Conservation (phyloP, 2,329 filamentous ascomycete genomes). For the Fusarium camptoceras region DNA sequence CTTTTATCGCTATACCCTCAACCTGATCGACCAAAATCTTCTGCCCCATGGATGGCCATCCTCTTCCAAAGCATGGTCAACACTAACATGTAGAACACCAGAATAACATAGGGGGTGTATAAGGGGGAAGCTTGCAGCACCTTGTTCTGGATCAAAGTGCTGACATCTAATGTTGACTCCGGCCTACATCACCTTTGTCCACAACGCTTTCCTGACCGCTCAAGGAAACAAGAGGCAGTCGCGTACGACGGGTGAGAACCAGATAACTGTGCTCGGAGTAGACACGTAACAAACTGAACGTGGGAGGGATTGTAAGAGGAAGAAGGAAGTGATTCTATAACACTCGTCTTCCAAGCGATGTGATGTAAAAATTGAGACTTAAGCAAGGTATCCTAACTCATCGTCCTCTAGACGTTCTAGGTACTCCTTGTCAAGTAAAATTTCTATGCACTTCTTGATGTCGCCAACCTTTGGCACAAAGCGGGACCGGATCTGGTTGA, state of each 20-base stretch:
- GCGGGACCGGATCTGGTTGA: constrained; percentile 91
- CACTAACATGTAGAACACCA: constrained; percentile 12
- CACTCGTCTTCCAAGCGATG: not conserved
- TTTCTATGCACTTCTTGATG: constrained; percentile 99
- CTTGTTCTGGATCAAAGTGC: constrained; percentile 12
- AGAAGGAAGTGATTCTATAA: not conserved
- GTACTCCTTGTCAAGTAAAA: constrained; percentile 98
- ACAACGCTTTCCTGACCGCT: constrained; percentile 15
- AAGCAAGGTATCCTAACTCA: constrained; percentile 94
- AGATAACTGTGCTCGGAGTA: not conserved
- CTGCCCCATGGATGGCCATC: not conserved
- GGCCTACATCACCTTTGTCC: constrained; percentile 21
- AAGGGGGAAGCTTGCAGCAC: constrained; percentile 1
- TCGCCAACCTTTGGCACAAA: constrained; percentile 94
- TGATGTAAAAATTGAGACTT: constrained; percentile 48
- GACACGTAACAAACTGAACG: constrained; percentile 18
- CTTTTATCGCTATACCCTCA: constrained; percentile 18
- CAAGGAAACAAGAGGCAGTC: constrained; percentile 30
- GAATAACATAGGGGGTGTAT: not conserved
- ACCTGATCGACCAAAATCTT: constrained; percentile 7
- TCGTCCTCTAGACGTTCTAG: constrained; percentile 95
- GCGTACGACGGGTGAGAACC: constrained; percentile 11
- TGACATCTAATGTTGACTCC: constrained; percentile 35
- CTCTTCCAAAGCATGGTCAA: constrained; percentile 7
- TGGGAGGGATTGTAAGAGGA: not conserved